Evolutionary conservation across 2,329 filamentous ascomycete species (phyloP).

Genomic region (Aspergillus brunneoviolaceus): DNA sequence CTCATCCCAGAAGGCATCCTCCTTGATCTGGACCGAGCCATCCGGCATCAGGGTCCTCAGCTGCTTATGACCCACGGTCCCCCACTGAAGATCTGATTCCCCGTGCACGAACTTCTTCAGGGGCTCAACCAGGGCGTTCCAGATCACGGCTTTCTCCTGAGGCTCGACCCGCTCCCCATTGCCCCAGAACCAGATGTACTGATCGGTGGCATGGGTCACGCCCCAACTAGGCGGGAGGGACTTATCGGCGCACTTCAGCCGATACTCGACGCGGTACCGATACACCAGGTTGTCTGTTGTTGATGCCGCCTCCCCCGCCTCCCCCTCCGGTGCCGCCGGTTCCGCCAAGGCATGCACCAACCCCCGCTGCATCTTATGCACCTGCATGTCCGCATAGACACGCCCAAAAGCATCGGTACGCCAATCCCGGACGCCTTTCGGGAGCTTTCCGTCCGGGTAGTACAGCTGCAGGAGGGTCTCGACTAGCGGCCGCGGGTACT

Average conservation of each 20-base stretch:
- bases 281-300: conserved; percentile 39
- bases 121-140: conserved; percentile 29
- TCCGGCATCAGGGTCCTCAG: conserved; percentile 48
- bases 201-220: conserved; percentile 56
- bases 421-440: conserved; percentile 47
- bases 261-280: conserved; percentile 57
- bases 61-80: conserved; percentile 29
- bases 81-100: conserved; percentile 24
- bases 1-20: conserved; percentile 49
- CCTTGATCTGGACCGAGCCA: conserved; percentile 48
- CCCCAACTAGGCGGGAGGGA: conserved; percentile 49
- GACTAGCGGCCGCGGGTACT: conserved; percentile 51
- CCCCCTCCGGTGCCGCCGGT: conserved; percentile 28
- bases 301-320: conserved; percentile 21
- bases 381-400: conserved; percentile 58
- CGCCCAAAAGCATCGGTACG: conserved; percentile 51
- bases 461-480: conserved; percentile 47
- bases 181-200: conserved; percentile 58
- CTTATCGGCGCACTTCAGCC: conserved; percentile 48
- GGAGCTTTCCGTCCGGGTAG: conserved; percentile 43
- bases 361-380: conserved; percentile 54
- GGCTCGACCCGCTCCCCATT: conserved; percentile 44
- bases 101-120: conserved; percentile 31
- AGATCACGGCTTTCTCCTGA: conserved; percentile 47
- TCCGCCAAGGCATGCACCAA: conserved; percentile 49